A percentile compares a stretch with the other conserved stretches of the same genome.
These are phyloP conservation scores for Nadsonia commutata DNA, from an alignment of 1,139 yeast genomes.

Conservation along the genomic window DNA sequence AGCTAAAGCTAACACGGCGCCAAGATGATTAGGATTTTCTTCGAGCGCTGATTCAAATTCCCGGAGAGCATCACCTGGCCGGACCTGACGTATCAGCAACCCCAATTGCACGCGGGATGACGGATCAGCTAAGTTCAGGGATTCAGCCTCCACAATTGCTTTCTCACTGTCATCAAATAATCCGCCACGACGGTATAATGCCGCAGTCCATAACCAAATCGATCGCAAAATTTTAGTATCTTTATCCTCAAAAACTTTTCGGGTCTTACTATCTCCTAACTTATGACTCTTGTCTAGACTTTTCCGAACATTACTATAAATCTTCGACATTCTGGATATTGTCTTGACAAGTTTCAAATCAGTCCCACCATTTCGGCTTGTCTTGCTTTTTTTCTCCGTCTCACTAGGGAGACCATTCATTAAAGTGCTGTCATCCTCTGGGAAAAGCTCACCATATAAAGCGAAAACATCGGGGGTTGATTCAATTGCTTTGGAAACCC, in stretches of 20 bases:
- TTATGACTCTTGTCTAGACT: neutral
- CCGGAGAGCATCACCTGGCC: slow-evolving; percentile 35
- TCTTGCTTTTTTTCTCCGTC: neutral
- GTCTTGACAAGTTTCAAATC: neutral
- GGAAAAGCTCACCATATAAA: slow-evolving; percentile 30
- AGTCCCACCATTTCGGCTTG: neutral
- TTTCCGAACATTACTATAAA: neutral
- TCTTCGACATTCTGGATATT: neutral
- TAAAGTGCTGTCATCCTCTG: neutral
- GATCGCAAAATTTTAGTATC: slow-evolving; percentile 2
- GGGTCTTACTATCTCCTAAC: too few species aligned
- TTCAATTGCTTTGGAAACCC: slow-evolving; percentile 48
- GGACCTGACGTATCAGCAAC: slow-evolving; percentile 26
- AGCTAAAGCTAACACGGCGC: slow-evolving; percentile 55
- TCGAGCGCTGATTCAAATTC: slow-evolving; percentile 60
- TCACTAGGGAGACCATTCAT: too few species aligned
- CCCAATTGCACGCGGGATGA: slow-evolving; percentile 45
- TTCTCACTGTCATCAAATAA: slow-evolving; percentile 49
- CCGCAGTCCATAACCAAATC: slow-evolving; percentile 60
- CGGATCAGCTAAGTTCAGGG: slow-evolving; percentile 33
- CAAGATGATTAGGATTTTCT: slow-evolving; percentile 33
- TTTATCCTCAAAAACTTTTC: too few species aligned
- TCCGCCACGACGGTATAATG: slow-evolving; percentile 45
- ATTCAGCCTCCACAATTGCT: slow-evolving; percentile 61
- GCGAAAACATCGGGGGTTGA: slow-evolving; percentile 51